These are phyloP conservation scores for Protomyces lactucae-debilis DNA, from an alignment of 1,139 yeast genomes.

Conservation along the genomic window DNA sequence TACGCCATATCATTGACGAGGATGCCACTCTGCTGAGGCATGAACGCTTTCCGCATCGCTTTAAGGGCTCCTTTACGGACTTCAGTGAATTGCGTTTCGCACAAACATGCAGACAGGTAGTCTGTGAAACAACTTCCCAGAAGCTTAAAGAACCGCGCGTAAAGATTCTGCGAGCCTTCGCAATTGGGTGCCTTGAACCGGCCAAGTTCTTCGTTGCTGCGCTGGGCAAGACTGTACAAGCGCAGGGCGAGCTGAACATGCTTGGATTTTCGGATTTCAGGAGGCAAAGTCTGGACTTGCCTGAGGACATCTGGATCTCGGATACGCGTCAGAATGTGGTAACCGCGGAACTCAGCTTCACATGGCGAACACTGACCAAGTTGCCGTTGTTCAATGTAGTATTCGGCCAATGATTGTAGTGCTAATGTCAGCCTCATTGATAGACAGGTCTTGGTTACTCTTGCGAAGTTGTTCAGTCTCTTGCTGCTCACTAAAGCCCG, in stretches of 20 bases:
- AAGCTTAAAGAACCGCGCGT: conserved; percentile 59
- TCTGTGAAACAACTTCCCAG: conserved; percentile 55
- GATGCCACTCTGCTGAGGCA: conserved; percentile 24
- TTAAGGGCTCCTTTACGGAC: conserved; percentile 70
- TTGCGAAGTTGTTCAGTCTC: conserved; percentile 92
- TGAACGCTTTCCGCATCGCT: conserved; percentile 44
- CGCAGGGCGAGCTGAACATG: conserved; percentile 68
- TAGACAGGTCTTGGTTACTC: conserved; percentile 27
- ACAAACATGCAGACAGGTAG: conserved; percentile 62
- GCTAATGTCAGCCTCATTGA: conserved; percentile 42
- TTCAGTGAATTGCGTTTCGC: conserved; percentile 78
- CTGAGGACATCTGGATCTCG: conserved; percentile 82
- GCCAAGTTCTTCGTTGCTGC: conserved; percentile 49
- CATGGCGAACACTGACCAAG: conserved; percentile 67
- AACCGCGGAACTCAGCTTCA: conserved; percentile 92
- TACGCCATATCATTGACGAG: conserved; percentile 19
- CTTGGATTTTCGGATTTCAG: conserved; percentile 49
- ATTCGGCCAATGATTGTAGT: conserved; percentile 79
- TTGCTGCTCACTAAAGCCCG: conserved; percentile 87
- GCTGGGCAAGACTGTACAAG: conserved; percentile 61
- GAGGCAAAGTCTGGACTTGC: conserved; percentile 66
- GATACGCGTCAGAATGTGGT: conserved; percentile 71
- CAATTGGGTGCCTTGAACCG: conserved; percentile 54
- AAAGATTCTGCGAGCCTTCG: conserved; percentile 61
- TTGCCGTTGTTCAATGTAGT: conserved; percentile 73